Base-by-base conservation (phyloP, 768 basidiomycete genomes). In the Cystobasidium tubakii region DNA sequence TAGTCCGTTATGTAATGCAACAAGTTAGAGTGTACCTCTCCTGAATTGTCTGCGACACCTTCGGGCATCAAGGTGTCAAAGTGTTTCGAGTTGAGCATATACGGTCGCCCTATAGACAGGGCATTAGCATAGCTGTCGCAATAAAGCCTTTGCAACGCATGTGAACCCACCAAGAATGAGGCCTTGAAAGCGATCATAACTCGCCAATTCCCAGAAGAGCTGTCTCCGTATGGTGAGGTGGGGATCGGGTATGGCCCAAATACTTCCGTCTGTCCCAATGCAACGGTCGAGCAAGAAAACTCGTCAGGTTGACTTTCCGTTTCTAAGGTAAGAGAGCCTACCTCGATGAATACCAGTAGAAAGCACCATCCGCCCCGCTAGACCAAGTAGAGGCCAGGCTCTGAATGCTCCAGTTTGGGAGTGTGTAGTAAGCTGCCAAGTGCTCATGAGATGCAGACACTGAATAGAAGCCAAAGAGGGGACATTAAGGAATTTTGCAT, bases 401-500 rank as follows among this genome's bases (percentile, higher is more conserved):
- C 69, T 55, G 34, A 71, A 71, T 7, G 69, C 69, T 54, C 69
- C 69, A 9, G 69, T 71, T 55, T 71, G 69, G n/a, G 50, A 55
- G 36, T 71, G 69, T 4, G 54, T 34, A 21, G 69, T 71, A 36
- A 71, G 69, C 29, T 71, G 69, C 69, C 69, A 71, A n/a, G 69
- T 71, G n/a, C 36, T 46, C 69, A 71, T 71, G n/a, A 71, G 69
- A 60, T 71, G 69, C 21, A 71, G 25, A 44, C 53, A 55, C 42
- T 71, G 69, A 1, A 71, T 71, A 34, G 54, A 57, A 34, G 69
- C 69, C 17, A 71, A 55, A 2, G 54, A 57, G 29, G 69, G 69
- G 34, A 71, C 44, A 60, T 71, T 71, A 54, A 71, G 69, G 54
- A 71, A 71, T 60, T 60, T 71, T 19, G 69, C 69, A 19, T 23